Percentiles rank a stretch among this genome's conserved stretches.
Evolutionary conservation across 306 rosid genomes (phyloP).

Genomic region (Malus orientalis): DNA sequence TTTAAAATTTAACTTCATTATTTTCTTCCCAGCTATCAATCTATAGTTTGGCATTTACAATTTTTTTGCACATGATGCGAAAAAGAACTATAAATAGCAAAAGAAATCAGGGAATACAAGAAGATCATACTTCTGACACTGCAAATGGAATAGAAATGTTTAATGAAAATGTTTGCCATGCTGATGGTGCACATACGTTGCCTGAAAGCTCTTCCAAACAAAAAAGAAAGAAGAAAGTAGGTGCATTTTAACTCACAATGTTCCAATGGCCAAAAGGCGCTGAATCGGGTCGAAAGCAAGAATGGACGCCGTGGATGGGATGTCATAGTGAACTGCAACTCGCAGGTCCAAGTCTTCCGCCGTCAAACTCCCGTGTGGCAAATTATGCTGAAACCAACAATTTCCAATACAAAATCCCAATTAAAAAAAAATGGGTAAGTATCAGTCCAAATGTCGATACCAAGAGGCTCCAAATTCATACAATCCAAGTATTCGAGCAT

Average conservation of each 20-base stretch:
- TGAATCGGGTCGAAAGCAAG: slow-evolving; percentile 82
- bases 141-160: too few species aligned
- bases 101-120: too few species aligned
- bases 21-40: too few species aligned
- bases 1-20: too few species aligned
- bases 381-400: slow-evolving; percentile 32
- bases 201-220: too few species aligned
- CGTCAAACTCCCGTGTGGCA: slow-evolving; percentile 51
- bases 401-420: not conserved
- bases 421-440: not conserved
- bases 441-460: not conserved
- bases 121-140: too few species aligned
- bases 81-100: too few species aligned
- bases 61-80: too few species aligned
- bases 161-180: too few species aligned
- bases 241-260: too few species aligned
- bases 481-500: not conserved
- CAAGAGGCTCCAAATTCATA: not conserved
- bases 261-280: slow-evolving; percentile 25
- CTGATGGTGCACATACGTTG: too few species aligned
- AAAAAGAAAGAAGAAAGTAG: not conserved
- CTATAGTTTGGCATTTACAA: too few species aligned
- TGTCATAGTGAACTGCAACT: slow-evolving; percentile 73
- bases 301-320: slow-evolving; percentile 79
- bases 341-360: slow-evolving; percentile 66